Conservation (phyloP, 495 filamentous ascomycete genomes). For the Aspergillus kassunensis region DNA sequence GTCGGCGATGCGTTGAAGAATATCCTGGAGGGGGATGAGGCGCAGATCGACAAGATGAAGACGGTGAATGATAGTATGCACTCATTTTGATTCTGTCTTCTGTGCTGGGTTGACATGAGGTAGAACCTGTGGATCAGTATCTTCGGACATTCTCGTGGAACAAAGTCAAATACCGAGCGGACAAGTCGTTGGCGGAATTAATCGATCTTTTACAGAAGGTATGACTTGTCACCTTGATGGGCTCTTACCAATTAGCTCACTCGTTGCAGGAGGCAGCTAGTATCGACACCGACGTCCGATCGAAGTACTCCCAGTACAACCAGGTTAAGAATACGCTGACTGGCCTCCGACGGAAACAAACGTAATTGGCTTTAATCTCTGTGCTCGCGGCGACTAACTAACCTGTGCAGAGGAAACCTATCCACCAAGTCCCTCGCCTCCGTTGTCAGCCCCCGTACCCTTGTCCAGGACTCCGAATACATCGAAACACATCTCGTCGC, state of each 20-base stretch:
- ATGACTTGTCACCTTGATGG: conserved; percentile 3
- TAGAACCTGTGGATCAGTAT: conserved; percentile 92
- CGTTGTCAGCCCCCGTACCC: conserved; percentile 69
- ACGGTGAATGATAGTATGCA: conserved; percentile 89
- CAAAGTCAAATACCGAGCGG: conserved; percentile 91
- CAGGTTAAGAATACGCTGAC: conserved; percentile 76
- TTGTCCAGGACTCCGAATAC: conserved; percentile 91
- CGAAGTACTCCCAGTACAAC: conserved; percentile 91
- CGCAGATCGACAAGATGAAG: conserved; percentile 80
- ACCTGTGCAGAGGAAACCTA: conserved; percentile 72
- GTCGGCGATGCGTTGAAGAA: conserved; percentile 79
- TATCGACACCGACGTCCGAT: conserved; percentile 91
- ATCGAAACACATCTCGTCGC: conserved; percentile 91
- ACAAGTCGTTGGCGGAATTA: conserved; percentile 80
- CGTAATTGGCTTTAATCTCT: conserved; percentile 44
- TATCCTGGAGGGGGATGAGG: conserved; percentile 78
- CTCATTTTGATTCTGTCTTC: background rate
- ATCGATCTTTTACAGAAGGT: conserved; percentile 86
- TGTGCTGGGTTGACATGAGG: conserved; percentile 7
- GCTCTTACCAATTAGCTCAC: background rate
- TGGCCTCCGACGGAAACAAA: conserved; percentile 79
- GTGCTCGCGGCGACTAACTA: conserved; percentile 8
- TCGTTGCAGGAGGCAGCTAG: conserved; percentile 66
- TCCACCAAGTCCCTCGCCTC: conserved; percentile 88
- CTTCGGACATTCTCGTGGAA: conserved; percentile 89